phyloP scores from a whole-genome alignment of 352 stramenopile genomes.

The Phytophthora fragariae region DNA sequence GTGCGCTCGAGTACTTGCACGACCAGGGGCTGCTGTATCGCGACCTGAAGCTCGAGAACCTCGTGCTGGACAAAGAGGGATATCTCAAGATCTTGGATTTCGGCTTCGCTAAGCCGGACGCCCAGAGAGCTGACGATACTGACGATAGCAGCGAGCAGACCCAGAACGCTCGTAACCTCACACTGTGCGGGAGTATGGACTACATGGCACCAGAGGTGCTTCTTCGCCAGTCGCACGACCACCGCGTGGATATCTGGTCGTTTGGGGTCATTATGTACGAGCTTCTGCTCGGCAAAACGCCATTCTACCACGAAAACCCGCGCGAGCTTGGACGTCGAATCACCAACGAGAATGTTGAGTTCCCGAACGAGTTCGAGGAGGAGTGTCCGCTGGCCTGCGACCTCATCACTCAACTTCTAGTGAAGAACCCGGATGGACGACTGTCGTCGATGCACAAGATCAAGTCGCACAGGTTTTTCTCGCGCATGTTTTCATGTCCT shows the following conservation, averaged over 20 bases:
- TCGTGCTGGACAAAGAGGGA: conserved; percentile 86
- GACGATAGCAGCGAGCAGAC: conserved; percentile 36
- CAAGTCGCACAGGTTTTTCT: conserved; percentile 72
- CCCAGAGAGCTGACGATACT: conserved; percentile 22
- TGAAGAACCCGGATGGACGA: conserved; percentile 62
- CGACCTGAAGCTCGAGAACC: conserved; percentile 93
- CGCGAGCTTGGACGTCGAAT: conserved; percentile 84
- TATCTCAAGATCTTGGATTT: conserved; percentile 91
- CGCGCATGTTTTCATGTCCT: conserved; percentile 39
- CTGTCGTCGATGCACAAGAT: conserved; percentile 55
- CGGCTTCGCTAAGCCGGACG: conserved; percentile 76
- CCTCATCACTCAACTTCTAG: conserved; percentile 63
- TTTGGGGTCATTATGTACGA: conserved; percentile 92
- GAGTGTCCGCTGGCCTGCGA: conserved; percentile 55
- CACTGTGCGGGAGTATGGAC: conserved; percentile 81
- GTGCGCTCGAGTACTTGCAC: conserved; percentile 82
- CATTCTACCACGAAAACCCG: conserved; percentile 88
- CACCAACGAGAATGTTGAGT: conserved; percentile 65
- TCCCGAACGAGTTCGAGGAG: conserved; percentile 74
- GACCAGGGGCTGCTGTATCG: conserved; percentile 79
- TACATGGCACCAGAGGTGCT: conserved; percentile 88
- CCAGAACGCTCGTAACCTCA: conserved; percentile 61
- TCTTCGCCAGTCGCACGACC: conserved; percentile 65
- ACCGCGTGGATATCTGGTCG: conserved; percentile 80
- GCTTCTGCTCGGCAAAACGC: conserved; percentile 82